Evolutionary conservation across 495 filamentous ascomycete genomes (phyloP).

Genomic region (Chaetomidium leptoderma): DNA sequence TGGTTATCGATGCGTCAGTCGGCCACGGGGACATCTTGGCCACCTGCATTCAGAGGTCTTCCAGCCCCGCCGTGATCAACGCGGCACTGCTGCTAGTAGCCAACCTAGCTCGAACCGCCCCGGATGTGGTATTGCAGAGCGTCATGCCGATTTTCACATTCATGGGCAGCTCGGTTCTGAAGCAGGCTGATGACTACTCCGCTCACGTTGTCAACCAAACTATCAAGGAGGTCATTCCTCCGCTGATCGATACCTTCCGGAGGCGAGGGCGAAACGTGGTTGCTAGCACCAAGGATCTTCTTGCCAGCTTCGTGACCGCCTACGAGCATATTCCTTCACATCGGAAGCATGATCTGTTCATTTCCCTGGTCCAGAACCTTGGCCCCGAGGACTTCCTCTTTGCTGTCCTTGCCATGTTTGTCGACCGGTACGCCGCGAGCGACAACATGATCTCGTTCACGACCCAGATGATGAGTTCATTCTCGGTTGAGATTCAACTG

Average conservation of each 20-base stretch:
- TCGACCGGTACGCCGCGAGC: constrained; percentile 60
- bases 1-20: constrained; percentile 65
- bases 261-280: constrained; percentile 72
- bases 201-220: constrained; percentile 88
- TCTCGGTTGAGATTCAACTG: constrained; percentile 63
- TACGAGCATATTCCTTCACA: constrained; percentile 92
- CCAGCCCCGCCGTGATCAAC: constrained; percentile 88
- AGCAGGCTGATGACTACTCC: constrained; percentile 91
- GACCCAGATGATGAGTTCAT: constrained; percentile 50
- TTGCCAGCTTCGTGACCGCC: constrained; percentile 87
- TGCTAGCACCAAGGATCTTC: constrained; percentile 73
- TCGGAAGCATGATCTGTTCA: constrained; percentile 73
- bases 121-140: constrained; percentile 85
- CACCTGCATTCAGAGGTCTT: constrained; percentile 82
- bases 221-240: constrained; percentile 83
- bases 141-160: constrained; percentile 99
- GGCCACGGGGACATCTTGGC: constrained; percentile 85
- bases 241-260: constrained; percentile 79
- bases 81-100: constrained; percentile 84
- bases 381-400: constrained; percentile 78
- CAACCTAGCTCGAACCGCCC: constrained; percentile 72
- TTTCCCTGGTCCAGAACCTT: constrained; percentile 72
- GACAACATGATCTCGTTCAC: constrained; percentile 50
- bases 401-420: constrained; percentile 65
- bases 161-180: constrained; percentile 82